phyloP scores from a whole-genome alignment of 805 yeast genomes.

The Gaillardinia entomophila region DNA sequence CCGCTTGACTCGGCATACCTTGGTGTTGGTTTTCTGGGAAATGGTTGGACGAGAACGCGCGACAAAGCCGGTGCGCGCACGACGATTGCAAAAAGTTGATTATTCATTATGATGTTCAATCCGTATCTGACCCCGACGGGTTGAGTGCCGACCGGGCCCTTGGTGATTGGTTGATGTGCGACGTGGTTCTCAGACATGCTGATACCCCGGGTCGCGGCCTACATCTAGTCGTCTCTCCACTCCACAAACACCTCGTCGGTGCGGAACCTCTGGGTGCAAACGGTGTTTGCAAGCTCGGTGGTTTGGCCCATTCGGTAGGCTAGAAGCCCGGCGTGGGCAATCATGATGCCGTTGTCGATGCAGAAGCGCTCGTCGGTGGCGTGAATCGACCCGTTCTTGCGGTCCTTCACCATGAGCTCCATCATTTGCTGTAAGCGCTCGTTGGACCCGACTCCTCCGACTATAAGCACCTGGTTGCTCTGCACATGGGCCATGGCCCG shows the following conservation, averaged over 20 bases:
- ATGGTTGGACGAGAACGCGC: background rate
- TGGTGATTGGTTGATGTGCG: background rate
- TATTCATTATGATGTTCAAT: background rate
- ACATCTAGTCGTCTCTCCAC: constrained; percentile 67
- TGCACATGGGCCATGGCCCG: constrained; percentile 98
- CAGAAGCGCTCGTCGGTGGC: constrained; percentile 97
- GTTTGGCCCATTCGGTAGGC: constrained; percentile 79
- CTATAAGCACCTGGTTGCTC: constrained; percentile 83
- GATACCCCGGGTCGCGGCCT: too few species aligned
- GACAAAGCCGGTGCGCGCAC: background rate
- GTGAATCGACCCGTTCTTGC: constrained; percentile 75
- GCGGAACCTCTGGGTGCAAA: constrained; percentile 88
- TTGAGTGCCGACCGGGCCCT: background rate
- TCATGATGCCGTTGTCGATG: constrained; percentile 97
- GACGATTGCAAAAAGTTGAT: background rate
- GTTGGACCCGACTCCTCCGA: constrained; percentile 98
- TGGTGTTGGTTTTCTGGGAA: background rate
- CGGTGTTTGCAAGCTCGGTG: constrained; percentile 56
- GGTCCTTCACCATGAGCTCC: constrained; percentile 86
- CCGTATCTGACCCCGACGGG: background rate
- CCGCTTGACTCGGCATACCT: too few species aligned
- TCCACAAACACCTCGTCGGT: constrained; percentile 88
- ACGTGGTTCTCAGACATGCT: too few species aligned
- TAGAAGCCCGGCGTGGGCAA: constrained; percentile 93
- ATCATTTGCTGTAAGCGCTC: constrained; percentile 91